phyloP scores from a whole-genome alignment of 2,329 filamentous ascomycete genomes.

The Microsporum audouinii region DNA sequence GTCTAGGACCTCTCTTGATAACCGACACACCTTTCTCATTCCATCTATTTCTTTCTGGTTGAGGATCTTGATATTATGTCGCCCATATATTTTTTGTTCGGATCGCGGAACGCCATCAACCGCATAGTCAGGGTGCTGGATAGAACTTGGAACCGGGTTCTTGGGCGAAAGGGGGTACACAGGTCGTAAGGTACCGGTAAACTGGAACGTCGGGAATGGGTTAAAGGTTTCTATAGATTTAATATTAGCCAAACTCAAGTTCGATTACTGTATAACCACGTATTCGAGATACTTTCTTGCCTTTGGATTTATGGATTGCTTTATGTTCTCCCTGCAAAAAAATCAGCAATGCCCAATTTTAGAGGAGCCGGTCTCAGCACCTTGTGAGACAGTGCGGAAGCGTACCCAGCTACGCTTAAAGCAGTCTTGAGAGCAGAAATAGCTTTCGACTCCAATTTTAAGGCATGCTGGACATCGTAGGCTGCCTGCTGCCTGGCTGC shows the following conservation, averaged over 20 bases:
- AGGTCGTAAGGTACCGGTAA: slow-evolving; percentile 69
- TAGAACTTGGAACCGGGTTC: slow-evolving; percentile 64
- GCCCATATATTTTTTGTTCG: slow-evolving; percentile 52
- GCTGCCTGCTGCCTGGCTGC: slow-evolving; percentile 70
- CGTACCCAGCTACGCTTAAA: slow-evolving; percentile 97
- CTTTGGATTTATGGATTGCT: slow-evolving; percentile 67
- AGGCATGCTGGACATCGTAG: slow-evolving; percentile 93
- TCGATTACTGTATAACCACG: slow-evolving; percentile 49
- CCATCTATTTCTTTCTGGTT: slow-evolving; percentile 69
- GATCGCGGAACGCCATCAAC: slow-evolving; percentile 63
- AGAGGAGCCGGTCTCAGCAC: slow-evolving; percentile 3
- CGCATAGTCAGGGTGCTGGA: slow-evolving; percentile 78
- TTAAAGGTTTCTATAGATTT: slow-evolving; percentile 80
- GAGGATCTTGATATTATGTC: slow-evolving; percentile 73
- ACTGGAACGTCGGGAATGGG: slow-evolving; percentile 79
- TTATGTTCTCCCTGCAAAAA: slow-evolving; percentile 64
- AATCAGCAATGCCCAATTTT: slow-evolving; percentile 1
- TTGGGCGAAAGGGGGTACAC: slow-evolving; percentile 71
- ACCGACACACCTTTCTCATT: slow-evolving; percentile 83
- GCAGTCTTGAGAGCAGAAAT: slow-evolving; percentile 96
- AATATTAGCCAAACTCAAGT: slow-evolving; percentile 28
- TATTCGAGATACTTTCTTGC: slow-evolving; percentile 35
- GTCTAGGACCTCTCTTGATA: slow-evolving; percentile 85
- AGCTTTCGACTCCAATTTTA: slow-evolving; percentile 81
- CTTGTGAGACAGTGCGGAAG: slow-evolving; percentile 19